A percentile compares a stretch with the other conserved stretches of the same genome.
Evolutionary conservation across 495 filamentous ascomycete genomes (phyloP).

Genomic region (Aspergillus sclerotioniger): DNA sequence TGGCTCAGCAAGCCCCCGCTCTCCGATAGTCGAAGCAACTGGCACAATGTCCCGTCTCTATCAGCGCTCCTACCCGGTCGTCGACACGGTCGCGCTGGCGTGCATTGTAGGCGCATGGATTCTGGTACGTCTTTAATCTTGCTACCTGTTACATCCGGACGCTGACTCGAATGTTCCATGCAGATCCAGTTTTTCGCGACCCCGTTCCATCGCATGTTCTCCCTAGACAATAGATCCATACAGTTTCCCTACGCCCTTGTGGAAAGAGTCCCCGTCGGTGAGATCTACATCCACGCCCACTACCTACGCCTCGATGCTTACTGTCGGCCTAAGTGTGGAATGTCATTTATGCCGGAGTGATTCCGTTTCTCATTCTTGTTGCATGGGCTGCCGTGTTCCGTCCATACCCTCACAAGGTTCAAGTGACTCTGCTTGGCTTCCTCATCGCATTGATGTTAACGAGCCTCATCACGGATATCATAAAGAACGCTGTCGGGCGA

Average conservation of each 20-base stretch:
- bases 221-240: slow-evolving; percentile 76
- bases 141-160: neutral
- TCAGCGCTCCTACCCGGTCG: slow-evolving; percentile 69
- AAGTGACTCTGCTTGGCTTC: slow-evolving; percentile 81
- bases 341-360: slow-evolving; percentile 69
- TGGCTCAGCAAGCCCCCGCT: slow-evolving; percentile 29
- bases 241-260: slow-evolving; percentile 81
- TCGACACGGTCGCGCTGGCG: slow-evolving; percentile 80
- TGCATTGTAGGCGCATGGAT: slow-evolving; percentile 66
- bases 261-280: slow-evolving; percentile 81
- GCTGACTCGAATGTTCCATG: neutral
- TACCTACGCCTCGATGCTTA: slow-evolving; percentile 11
- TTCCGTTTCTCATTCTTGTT: slow-evolving; percentile 66
- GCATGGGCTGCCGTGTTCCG: slow-evolving; percentile 60
- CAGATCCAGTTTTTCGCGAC: slow-evolving; percentile 69
- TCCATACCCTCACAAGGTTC: slow-evolving; percentile 72
- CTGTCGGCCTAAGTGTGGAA: slow-evolving; percentile 53
- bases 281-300: slow-evolving; percentile 19
- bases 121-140: slow-evolving; percentile 46
- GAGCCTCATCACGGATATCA: slow-evolving; percentile 79
- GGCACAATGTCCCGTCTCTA: slow-evolving; percentile 45
- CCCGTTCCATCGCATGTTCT: slow-evolving; percentile 81
- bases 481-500: slow-evolving; percentile 90
- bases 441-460: slow-evolving; percentile 74
- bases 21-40: slow-evolving; percentile 29